A percentile compares a stretch with the other conserved stretches of the same genome.
Evolutionary conservation across 495 filamentous ascomycete species (phyloP).

Genomic region (Lentithecium fluviatile): DNA sequence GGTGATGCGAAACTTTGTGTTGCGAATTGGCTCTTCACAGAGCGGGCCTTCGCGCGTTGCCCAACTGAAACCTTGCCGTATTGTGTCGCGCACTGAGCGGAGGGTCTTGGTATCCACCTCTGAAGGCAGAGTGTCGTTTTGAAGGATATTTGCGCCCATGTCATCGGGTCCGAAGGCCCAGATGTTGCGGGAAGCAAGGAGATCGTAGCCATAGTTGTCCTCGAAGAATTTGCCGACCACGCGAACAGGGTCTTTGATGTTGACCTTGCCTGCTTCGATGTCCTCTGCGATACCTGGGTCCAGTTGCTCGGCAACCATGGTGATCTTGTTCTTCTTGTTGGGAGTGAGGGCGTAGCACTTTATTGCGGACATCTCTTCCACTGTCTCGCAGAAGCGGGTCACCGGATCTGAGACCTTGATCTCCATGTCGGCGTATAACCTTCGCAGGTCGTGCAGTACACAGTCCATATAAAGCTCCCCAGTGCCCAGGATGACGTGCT

Average conservation of each 20-base stretch:
- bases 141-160: conserved; percentile 90
- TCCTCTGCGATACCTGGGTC: conserved; percentile 94
- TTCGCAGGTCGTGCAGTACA: conserved; percentile 89
- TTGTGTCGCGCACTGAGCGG: conserved; percentile 81
- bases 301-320: conserved; percentile 93
- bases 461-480: conserved; percentile 99
- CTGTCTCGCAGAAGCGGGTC: conserved; percentile 95
- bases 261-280: conserved; percentile 87
- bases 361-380: conserved; percentile 94
- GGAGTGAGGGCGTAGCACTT: conserved; percentile 97
- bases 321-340: conserved; percentile 99
- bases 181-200: conserved; percentile 88
- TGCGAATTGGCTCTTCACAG: conserved; percentile 98
- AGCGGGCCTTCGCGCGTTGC: conserved; percentile 90
- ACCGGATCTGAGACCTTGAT: conserved; percentile 97
- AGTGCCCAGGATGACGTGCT: conserved; percentile 91
- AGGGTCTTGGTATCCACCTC: conserved; percentile 89
- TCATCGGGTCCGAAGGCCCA: conserved; percentile 99
- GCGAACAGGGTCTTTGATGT: conserved; percentile 87
- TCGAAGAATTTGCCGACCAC: conserved; percentile 96
- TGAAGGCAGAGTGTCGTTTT: conserved; percentile 90
- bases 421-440: conserved; percentile 97
- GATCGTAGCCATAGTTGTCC: conserved; percentile 95
- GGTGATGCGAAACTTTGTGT: conserved; percentile 91
- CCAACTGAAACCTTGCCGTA: conserved; percentile 95